Base-by-base conservation (phyloP, 331 rosid species). In the Dryas integrifolia region DNA sequence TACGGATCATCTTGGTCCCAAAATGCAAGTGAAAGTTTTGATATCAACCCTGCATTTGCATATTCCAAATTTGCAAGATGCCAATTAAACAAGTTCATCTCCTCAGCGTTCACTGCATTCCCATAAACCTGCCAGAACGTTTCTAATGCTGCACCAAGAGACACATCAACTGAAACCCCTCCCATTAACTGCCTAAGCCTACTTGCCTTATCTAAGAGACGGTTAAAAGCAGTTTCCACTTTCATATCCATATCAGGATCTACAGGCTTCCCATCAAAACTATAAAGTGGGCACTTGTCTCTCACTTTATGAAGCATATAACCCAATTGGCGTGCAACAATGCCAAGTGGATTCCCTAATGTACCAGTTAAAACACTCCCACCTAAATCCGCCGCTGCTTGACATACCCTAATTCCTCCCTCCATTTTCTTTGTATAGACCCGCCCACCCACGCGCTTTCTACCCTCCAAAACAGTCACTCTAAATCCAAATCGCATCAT, bases 1-100 rank as follows among this genome's bases (percentile, higher is more conserved):
- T 91, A 94, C 0, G 97, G 97, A 74, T 88, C 97, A 51, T 94
- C 98, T 85, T 94, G 97, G 81, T 94, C 98, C 98, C 97, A 94
- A 83, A 91, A 94, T 4, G 98, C 98, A 49, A 89, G 96, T 0
- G 98, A 94, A 57, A 94, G 89, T 76, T 89, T 80, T 0, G 97
- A 91, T 52, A 94, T 56, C 64, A 94, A 84, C 58, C 92, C 98
- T 0, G 96, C 98, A 83, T 94, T 94, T 0, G 98, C 97, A 53
- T 94, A 94, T 69, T 94, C 98, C 85, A 94, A 84, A 85, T 94
- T 94, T 7, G 97, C 98, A 53, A 94, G 88, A 89, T 91, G 97
- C 98, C 97, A 94, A 77, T 94, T 91, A 65, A 91, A 94, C 90
- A 94, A 84, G 82, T 85, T 89, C 81, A 85, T 77, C 85, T 91